A percentile compares a stretch with the other conserved stretches of the same genome.
Conservation (phyloP, 768 basidiomycete genomes). For the Lyophyllum atratum region DNA sequence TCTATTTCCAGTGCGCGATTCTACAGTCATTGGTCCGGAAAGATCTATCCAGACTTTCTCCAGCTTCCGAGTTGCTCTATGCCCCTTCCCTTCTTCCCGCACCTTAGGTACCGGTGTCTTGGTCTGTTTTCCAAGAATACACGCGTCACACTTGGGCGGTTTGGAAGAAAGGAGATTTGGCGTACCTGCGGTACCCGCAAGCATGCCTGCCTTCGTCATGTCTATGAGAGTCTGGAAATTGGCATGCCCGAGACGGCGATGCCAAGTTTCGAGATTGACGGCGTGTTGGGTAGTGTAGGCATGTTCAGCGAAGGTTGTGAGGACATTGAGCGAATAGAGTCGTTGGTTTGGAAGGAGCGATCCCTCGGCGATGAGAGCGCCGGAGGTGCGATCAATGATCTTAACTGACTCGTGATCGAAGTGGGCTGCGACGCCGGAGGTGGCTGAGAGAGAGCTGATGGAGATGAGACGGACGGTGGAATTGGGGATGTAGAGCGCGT, state of each 20-base stretch:
- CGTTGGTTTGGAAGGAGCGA: slow-evolving; percentile 4
- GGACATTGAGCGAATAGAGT: slow-evolving; percentile 20
- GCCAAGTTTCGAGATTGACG: slow-evolving; percentile 26
- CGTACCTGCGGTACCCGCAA: slow-evolving; percentile 11
- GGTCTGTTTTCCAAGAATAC: slow-evolving; percentile 8
- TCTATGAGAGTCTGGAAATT: slow-evolving; percentile 24
- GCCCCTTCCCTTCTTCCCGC: slow-evolving; percentile 3
- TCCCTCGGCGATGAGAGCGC: slow-evolving; percentile 14
- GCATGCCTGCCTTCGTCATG: slow-evolving; percentile 16
- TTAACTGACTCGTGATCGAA: slow-evolving; percentile 19
- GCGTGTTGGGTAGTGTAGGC: slow-evolving; percentile 7
- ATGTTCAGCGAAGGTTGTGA: slow-evolving; percentile 12
- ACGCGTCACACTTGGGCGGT: slow-evolving; percentile 6
- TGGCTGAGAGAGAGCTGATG: slow-evolving; percentile 16
- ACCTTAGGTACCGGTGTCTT: slow-evolving; percentile 1
- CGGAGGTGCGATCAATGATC: slow-evolving; percentile 12
- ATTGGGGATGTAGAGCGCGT: slow-evolving; percentile 24
- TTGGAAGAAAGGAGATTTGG: neutral
- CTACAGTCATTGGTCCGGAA: neutral
- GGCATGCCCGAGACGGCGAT: slow-evolving; percentile 26
- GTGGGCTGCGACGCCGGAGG: slow-evolving; percentile 4
- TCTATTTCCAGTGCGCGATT: neutral
- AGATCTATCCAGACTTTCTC: slow-evolving; percentile 10
- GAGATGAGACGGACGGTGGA: slow-evolving; percentile 25
- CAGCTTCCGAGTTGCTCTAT: neutral